Evolutionary conservation across 2,329 filamentous ascomycete species (phyloP).

Genomic region (Ustilaginoidea virens): DNA sequence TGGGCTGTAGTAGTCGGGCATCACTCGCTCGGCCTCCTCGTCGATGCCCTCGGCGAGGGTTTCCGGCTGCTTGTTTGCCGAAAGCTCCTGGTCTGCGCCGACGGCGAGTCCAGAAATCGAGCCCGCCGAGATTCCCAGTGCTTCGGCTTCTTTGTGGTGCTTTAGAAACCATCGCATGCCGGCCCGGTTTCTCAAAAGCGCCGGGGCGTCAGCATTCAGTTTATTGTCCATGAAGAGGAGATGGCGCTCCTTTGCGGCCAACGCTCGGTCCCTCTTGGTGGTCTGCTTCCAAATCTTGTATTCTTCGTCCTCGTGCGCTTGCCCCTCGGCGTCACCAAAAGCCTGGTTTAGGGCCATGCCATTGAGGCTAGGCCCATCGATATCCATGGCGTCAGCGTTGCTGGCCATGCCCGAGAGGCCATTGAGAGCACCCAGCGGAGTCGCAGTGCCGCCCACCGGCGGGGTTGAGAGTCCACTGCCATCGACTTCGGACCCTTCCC

Average conservation of each 20-base stretch:
- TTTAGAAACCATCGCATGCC: constrained; percentile 82
- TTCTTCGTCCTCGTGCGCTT: constrained; percentile 79
- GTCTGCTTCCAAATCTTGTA: constrained; percentile 99
- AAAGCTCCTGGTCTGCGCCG: constrained; percentile 27
- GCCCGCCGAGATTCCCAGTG: constrained; percentile 24
- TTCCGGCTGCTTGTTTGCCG: constrained; percentile 39
- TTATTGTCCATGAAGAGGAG: constrained; percentile 74
- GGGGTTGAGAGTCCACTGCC: constrained; percentile 78
- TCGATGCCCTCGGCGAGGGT: constrained; percentile 93
- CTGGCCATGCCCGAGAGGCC: constrained; percentile 52
- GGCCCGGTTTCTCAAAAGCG: constrained; percentile 67
- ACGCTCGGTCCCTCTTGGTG: constrained; percentile 86
- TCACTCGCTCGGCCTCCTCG: constrained; percentile 63
- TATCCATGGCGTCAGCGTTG: constrained; percentile 74
- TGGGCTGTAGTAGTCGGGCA: constrained; percentile 91
- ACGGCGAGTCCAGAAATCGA: constrained; percentile 20
- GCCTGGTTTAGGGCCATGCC: constrained; percentile 48
- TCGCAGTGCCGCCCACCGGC: constrained; percentile 57
- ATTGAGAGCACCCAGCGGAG: constrained; percentile 51
- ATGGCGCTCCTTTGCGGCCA: constrained; percentile 72
- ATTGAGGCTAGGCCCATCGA: constrained; percentile 60
- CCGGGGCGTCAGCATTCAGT: constrained; percentile 76
- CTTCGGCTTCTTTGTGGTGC: constrained; percentile 56
- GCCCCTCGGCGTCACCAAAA: constrained; percentile 52
- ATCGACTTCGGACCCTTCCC: constrained; percentile 70